Conservation (phyloP, 331 rosid genomes). For the Pyracantha coccinea region DNA sequence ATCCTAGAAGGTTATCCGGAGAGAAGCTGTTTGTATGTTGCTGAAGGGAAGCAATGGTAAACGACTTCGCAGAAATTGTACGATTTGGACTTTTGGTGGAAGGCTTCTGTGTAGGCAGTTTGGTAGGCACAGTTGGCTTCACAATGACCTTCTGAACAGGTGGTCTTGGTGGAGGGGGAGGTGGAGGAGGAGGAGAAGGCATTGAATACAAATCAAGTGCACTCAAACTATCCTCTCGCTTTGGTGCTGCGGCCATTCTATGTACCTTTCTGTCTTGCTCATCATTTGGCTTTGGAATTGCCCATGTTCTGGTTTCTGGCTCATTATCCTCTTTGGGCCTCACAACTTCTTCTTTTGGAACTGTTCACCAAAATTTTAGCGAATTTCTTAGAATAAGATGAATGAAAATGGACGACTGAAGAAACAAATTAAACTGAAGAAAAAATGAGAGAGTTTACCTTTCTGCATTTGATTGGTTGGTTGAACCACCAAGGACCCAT, state of each 20-base stretch:
- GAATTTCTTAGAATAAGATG: not conserved
- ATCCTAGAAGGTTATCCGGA: slow-evolving; percentile 68
- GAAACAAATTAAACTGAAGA: slow-evolving; percentile 1
- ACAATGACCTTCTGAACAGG: slow-evolving; percentile 44
- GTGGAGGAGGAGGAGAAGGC: slow-evolving; percentile 47
- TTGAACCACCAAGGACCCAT: slow-evolving; percentile 35
- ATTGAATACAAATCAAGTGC: slow-evolving; percentile 26
- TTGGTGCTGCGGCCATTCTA: slow-evolving; percentile 36
- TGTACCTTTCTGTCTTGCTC: slow-evolving; percentile 39
- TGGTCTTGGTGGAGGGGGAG: slow-evolving; percentile 44
- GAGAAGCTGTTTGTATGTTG: slow-evolving; percentile 88
- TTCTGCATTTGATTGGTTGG: slow-evolving; percentile 51
- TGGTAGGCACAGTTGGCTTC: slow-evolving; percentile 35
- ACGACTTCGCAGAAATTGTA: slow-evolving; percentile 50
- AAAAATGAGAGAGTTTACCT: slow-evolving; percentile 37
- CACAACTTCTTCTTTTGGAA: slow-evolving; percentile 29
- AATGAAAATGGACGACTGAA: not conserved
- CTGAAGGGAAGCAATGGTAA: slow-evolving; percentile 79
- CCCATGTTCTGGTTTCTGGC: slow-evolving; percentile 38
- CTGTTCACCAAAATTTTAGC: slow-evolving; percentile 24
- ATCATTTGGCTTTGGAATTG: slow-evolving; percentile 39
- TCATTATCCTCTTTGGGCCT: slow-evolving; percentile 47
- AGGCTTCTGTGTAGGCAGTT: slow-evolving; percentile 32
- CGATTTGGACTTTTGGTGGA: slow-evolving; percentile 21
- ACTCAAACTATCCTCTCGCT: slow-evolving; percentile 46